phyloP scores from a whole-genome alignment of 2,329 filamentous ascomycete genomes.

The Cryphonectria radicalis region DNA sequence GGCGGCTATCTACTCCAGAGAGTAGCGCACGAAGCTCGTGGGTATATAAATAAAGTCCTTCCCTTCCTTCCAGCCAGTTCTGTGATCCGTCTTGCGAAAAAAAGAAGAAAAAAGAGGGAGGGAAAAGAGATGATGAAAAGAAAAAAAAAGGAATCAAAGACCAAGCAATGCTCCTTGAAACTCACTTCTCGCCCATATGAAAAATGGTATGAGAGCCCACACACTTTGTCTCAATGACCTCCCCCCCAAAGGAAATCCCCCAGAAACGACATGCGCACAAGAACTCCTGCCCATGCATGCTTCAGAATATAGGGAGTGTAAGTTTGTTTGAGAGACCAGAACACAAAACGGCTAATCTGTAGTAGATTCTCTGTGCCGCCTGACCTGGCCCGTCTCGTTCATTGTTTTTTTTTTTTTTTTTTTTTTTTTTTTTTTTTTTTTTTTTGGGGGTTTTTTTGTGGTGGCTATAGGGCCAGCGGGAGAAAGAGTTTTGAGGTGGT shows the following conservation, averaged over 20 bases:
- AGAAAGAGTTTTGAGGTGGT: no score
- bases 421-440: no score
- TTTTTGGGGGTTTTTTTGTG: no score
- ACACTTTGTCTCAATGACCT: conserved; percentile 5
- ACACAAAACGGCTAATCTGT: conserved; percentile 7
- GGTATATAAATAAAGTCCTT: conserved; percentile 14
- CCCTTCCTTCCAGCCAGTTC: background rate
- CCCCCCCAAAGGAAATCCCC: background rate
- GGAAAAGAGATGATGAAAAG: background rate
- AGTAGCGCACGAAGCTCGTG: conserved; percentile 12
- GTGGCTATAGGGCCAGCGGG: no score
- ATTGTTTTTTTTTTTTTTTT: background rate
- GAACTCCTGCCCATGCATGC: conserved; percentile 29
- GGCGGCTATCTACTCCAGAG: conserved; percentile 18
- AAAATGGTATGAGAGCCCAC: conserved; percentile 23
- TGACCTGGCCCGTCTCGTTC: background rate
- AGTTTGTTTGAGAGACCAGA: conserved; percentile 12
- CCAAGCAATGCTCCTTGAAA: conserved; percentile 14
- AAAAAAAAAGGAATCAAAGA: background rate
- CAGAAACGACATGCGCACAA: conserved; percentile 12
- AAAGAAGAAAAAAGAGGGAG: background rate
- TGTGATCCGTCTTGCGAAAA: conserved; percentile 9
- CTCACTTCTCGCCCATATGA: conserved; percentile 6
- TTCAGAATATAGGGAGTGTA: conserved; percentile 22
- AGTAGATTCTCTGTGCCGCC: background rate